Evolutionary conservation across 495 filamentous ascomycete genomes (phyloP), one percentile per base, ranked within the genome.

Genomic region (Bryoglossum gracile): DNA sequence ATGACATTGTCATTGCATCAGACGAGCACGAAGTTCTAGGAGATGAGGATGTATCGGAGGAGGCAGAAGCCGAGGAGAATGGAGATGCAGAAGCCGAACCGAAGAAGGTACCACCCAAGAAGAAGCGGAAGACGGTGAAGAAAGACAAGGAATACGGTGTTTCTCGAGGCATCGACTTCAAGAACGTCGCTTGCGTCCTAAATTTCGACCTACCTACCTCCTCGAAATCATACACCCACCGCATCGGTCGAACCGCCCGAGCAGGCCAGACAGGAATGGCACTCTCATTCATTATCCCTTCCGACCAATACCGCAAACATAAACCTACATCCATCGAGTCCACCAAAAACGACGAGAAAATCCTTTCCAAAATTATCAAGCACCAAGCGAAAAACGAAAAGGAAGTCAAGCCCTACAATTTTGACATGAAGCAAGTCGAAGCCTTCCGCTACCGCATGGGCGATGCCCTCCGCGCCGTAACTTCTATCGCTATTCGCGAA

Each of bases 1-100:
- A 97, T 68, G 91, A 97, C 54, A 95, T 97, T 51, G 89, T 99
- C 49, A 90, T 99, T 57, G 92, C 92, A 3, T 86, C 87, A 0
- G 92, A 98, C 61, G 92, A 98, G 63, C 82, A 86, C 60, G 90
- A 95, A 62, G 73, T 94, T 4, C 59, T 95, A 45, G 86, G 86
- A 3, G 70, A 80, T 24, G 77, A 77, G 59, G 63, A 75, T 61
- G 50, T 52, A 17, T 50, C 55, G 23, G 53, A 62, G 18, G 62
- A 55, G 8, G 51, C 32, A 3, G 50, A 38, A 2, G 38, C 28
- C 13, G 54, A 42, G 34, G 30, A 57, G n/a, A 46, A 50, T 24
- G 48, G 11, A 9, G 48, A 51, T 10, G 16, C 18, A 5, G 39
- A 52, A 43, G 57, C 49, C 16, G 46, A 40, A 21, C 51, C 61